Conservation (phyloP, 345 rosid species). For the Pistacia integerrima region DNA sequence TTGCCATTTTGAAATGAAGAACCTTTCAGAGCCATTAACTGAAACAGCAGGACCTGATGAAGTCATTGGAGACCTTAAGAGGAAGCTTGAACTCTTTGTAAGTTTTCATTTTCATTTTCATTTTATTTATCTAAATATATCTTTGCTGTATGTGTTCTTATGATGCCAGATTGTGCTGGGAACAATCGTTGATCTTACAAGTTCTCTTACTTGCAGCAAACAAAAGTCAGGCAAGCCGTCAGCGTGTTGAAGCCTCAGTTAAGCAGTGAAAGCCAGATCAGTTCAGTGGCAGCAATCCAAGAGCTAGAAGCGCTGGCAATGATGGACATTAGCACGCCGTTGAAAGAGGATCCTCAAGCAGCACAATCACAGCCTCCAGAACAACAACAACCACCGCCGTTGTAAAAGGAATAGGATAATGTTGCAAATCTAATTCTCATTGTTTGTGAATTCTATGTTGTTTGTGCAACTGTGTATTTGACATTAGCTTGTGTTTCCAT, state of each 20-base stretch:
- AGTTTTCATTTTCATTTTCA: constrained; percentile 42
- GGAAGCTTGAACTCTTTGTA: constrained; percentile 61
- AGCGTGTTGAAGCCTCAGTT: constrained; percentile 50
- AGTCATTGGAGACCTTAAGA: constrained; percentile 53
- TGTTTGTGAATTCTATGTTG: constrained; percentile 8
- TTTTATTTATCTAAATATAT: neutral
- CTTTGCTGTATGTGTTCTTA: neutral
- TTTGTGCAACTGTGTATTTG: constrained; percentile 12
- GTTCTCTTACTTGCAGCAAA: constrained; percentile 57
- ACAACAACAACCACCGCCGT: constrained; percentile 13
- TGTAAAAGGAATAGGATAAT: constrained; percentile 27
- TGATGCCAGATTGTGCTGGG: neutral
- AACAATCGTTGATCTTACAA: neutral
- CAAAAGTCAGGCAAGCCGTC: constrained; percentile 51
- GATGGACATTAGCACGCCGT: constrained; percentile 40
- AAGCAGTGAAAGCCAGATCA: constrained; percentile 26
- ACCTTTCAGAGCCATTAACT: neutral
- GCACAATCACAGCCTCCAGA: neutral
- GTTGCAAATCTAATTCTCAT: constrained; percentile 18
- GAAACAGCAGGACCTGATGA: constrained; percentile 28
- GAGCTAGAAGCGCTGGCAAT: constrained; percentile 67
- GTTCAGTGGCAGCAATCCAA: constrained; percentile 49
- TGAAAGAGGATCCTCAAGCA: constrained; percentile 29
- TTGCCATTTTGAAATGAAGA: constrained; percentile 23
- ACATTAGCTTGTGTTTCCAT: neutral